Conservation (phyloP, 2,329 filamentous ascomycete genomes). For the Aspergillus chevalieri region DNA sequence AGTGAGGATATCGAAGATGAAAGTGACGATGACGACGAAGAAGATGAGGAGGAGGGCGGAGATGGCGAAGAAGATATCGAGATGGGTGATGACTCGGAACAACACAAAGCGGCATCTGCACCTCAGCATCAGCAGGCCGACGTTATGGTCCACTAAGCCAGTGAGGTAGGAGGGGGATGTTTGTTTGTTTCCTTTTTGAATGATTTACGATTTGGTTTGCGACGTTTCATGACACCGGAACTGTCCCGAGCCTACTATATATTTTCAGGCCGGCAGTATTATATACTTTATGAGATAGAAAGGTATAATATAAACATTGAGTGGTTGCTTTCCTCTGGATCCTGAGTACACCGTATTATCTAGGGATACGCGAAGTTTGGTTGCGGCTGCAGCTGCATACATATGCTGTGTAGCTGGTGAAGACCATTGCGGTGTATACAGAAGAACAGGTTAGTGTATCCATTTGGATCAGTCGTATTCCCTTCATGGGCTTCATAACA, state of each 20-base stretch:
- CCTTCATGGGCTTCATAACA: too few relatives aligned
- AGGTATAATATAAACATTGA: conserved; percentile 5
- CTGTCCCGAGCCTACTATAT: conserved; percentile 9
- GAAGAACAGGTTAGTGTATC: too few relatives aligned
- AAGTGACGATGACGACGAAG: conserved; percentile 65
- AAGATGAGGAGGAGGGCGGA: conserved; percentile 57
- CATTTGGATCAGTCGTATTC: too few relatives aligned
- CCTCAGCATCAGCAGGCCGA: conserved; percentile 34
- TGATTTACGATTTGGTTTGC: conserved; percentile 26
- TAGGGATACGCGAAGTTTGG: not conserved
- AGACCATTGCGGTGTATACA: too few relatives aligned
- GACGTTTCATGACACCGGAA: conserved; percentile 23
- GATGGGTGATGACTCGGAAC: conserved; percentile 50
- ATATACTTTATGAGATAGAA: conserved; percentile 24
- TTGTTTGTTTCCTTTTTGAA: conserved; percentile 12
- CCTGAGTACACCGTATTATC: not conserved
- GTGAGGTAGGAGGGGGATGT: not conserved
- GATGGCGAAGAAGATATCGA: conserved; percentile 54
- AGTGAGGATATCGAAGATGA: conserved; percentile 75
- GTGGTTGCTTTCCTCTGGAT: not conserved
- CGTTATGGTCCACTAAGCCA: conserved; percentile 43
- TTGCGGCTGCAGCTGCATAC: too few relatives aligned
- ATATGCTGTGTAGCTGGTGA: too few relatives aligned
- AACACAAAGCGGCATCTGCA: conserved; percentile 19
- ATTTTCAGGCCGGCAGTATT: conserved; percentile 14